Conservation (phyloP, 2,329 filamentous ascomycete species). For the Rutstroemia sp. region DNA sequence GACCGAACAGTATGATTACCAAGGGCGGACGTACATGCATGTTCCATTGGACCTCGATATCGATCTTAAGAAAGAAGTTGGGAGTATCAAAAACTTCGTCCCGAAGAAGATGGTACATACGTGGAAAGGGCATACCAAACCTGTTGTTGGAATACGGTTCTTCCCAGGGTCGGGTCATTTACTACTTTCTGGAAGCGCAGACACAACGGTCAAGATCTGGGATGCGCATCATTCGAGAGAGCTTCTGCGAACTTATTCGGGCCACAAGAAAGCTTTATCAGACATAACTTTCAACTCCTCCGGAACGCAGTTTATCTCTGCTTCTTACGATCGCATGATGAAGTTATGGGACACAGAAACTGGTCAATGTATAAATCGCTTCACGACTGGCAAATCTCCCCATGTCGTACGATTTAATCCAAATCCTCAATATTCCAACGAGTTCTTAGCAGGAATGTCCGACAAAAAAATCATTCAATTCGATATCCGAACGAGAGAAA, state of each 20-base stretch:
- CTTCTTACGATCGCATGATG: slow-evolving; percentile 90
- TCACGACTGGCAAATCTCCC: slow-evolving; percentile 89
- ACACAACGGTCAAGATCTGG: slow-evolving; percentile 88
- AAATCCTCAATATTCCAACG: slow-evolving; percentile 64
- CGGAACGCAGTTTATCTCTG: slow-evolving; percentile 81
- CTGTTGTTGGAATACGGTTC: slow-evolving; percentile 83
- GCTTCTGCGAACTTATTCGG: slow-evolving; percentile 82
- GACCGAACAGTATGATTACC: slow-evolving; percentile 77
- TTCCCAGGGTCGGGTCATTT: slow-evolving; percentile 85
- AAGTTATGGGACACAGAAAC: slow-evolving; percentile 99
- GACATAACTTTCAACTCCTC: slow-evolving; percentile 80
- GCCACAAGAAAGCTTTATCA: slow-evolving; percentile 83
- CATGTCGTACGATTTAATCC: slow-evolving; percentile 95
- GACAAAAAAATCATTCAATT: slow-evolving; percentile 99
- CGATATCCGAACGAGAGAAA: slow-evolving; percentile 70
- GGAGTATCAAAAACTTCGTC: slow-evolving; percentile 80
- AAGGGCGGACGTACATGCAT: slow-evolving; percentile 96
- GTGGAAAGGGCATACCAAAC: slow-evolving; percentile 78
- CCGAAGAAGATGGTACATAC: slow-evolving; percentile 91
- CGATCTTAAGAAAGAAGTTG: slow-evolving; percentile 73
- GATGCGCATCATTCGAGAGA: slow-evolving; percentile 88
- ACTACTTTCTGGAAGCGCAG: slow-evolving; percentile 81
- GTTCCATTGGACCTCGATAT: slow-evolving; percentile 84
- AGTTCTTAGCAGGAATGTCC: slow-evolving; percentile 94
- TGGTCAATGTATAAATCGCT: slow-evolving; percentile 78